Evolutionary conservation across 2,329 filamentous ascomycete species (phyloP).

Genomic region (Fusarium sp.): DNA sequence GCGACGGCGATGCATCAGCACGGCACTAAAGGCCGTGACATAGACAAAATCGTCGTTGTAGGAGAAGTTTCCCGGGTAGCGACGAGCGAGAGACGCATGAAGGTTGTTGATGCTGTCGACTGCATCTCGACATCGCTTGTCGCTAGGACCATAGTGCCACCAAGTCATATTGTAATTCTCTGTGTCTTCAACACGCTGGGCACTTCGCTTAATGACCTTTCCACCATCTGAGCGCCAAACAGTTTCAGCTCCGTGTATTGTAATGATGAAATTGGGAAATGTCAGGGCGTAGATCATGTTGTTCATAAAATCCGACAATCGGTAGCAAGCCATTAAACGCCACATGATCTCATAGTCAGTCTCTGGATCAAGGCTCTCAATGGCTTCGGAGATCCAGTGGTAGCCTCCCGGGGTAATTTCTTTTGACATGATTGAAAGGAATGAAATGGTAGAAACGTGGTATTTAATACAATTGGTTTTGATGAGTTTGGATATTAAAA

Average conservation of each 20-base stretch:
- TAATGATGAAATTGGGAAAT: slow-evolving; percentile 3
- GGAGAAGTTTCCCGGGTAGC: slow-evolving; percentile 1
- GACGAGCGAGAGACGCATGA: background rate
- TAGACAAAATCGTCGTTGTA: background rate
- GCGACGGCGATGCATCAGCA: background rate
- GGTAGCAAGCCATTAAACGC: slow-evolving; percentile 10
- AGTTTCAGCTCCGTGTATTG: background rate
- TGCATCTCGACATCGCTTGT: background rate
- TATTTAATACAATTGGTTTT: no score
- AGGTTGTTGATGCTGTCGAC: slow-evolving; percentile 3
- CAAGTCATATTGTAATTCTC: slow-evolving; percentile 19
- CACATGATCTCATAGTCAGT: slow-evolving; percentile 13
- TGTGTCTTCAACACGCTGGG: slow-evolving; percentile 3
- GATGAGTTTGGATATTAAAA: no score
- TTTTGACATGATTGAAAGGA: background rate
- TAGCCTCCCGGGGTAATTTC: slow-evolving; percentile 1
- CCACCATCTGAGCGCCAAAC: slow-evolving; percentile 14
- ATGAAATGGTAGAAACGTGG: no score
- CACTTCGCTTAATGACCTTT: background rate
- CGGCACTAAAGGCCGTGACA: background rate
- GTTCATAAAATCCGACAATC: slow-evolving; percentile 4
- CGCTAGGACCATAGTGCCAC: slow-evolving; percentile 4
- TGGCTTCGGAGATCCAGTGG: slow-evolving; percentile 1
- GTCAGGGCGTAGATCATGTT: slow-evolving; percentile 7
- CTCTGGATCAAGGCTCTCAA: slow-evolving; percentile 1